Evolutionary conservation across 176 grass and related monocot species (phyloP).

Genomic region (Aegilops umbellulata): DNA sequence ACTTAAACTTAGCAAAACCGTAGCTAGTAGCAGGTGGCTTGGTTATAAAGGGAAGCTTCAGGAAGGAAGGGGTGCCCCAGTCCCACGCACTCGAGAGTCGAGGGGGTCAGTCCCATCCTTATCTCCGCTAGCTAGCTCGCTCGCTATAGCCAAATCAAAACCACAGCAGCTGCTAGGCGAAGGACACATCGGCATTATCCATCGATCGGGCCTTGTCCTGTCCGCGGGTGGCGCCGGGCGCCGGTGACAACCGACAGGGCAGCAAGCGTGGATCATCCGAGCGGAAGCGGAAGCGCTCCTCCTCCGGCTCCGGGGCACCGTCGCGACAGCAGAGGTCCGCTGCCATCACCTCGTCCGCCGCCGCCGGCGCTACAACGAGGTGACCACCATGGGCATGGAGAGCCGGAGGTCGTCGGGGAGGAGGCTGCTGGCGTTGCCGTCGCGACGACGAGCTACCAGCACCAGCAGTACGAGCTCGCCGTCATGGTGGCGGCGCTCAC

Average conservation of each 20-base stretch:
- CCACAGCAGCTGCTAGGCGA: neutral
- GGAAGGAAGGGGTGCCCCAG: neutral
- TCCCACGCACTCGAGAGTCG: neutral
- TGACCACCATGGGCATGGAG: neutral
- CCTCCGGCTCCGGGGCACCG: neutral
- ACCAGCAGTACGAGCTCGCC: constrained; percentile 20
- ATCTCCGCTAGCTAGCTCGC: neutral
- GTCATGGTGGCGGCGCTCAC: constrained; percentile 51
- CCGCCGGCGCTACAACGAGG: neutral
- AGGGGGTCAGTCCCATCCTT: neutral
- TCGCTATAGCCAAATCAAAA: neutral
- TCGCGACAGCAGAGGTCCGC: neutral
- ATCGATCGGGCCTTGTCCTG: neutral
- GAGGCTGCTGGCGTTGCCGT: neutral
- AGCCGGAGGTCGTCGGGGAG: neutral
- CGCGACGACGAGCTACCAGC: neutral
- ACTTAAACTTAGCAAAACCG: no score
- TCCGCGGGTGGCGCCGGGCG: neutral
- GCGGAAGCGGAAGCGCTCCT: neutral
- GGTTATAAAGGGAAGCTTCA: neutral
- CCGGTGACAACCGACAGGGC: neutral
- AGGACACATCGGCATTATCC: neutral
- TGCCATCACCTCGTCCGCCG: neutral
- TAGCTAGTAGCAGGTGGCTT: neutral
- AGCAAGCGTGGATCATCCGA: constrained; percentile 21